Evolutionary conservation across 1,284 basidiomycete genomes (phyloP).

Genomic region (Austroboletus novae-zelandiae): DNA sequence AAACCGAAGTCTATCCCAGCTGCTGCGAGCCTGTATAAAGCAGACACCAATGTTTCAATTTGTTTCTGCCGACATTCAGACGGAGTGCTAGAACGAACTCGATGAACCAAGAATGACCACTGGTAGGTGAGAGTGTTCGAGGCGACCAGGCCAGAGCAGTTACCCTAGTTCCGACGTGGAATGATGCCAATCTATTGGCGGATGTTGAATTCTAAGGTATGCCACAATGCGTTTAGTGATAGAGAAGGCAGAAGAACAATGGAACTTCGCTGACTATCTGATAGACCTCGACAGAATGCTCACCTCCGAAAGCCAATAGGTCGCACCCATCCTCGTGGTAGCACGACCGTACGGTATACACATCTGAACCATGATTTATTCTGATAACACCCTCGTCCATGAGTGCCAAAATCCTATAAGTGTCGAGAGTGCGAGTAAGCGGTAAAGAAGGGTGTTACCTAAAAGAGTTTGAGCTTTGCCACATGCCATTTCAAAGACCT

Average conservation of each 20-base stretch:
- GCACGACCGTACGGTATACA: slow-evolving; percentile 62
- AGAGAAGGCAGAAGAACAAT: slow-evolving; percentile 3
- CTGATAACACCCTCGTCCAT: slow-evolving; percentile 48
- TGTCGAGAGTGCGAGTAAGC: background rate
- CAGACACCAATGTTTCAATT: background rate
- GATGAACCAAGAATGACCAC: slow-evolving; percentile 62
- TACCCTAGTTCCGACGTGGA: slow-evolving; percentile 67
- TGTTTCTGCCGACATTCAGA: background rate
- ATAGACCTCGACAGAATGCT: slow-evolving; percentile 67
- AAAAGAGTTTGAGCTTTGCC: slow-evolving; percentile 4
- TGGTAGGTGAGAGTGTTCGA: slow-evolving; percentile 59
- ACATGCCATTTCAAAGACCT: slow-evolving; percentile 15
- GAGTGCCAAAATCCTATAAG: background rate
- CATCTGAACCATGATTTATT: slow-evolving; percentile 54
- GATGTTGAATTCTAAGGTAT: slow-evolving; percentile 37
- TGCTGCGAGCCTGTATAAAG: slow-evolving; percentile 52
- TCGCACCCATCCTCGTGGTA: slow-evolving; percentile 61
- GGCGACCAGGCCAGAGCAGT: slow-evolving; percentile 80
- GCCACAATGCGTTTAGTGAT: slow-evolving; percentile 9
- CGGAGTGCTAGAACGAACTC: slow-evolving; percentile 49
- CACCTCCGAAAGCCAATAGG: slow-evolving; percentile 67
- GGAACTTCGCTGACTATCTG: slow-evolving; percentile 47
- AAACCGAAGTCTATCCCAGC: slow-evolving; percentile 68
- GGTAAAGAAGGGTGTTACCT: no score
- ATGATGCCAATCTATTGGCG: slow-evolving; percentile 57